These are phyloP conservation scores for Plectosphaerella sp. DNA, from an alignment of 2,329 filamentous ascomycete species.

Conservation along the genomic window DNA sequence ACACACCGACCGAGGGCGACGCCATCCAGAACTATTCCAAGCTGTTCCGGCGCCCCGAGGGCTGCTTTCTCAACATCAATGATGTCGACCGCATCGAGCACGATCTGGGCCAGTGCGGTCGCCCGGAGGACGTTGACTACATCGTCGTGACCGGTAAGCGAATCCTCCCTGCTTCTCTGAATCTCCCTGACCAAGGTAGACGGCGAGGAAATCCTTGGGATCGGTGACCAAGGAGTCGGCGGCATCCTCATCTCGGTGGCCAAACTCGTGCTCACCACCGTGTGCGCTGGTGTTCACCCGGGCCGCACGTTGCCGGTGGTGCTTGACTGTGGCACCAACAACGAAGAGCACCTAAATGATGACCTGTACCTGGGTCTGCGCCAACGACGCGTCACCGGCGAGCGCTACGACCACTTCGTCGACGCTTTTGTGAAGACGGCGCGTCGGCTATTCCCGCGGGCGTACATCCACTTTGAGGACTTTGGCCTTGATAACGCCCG, in stretches of 20 bases:
- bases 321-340: conserved; percentile 82
- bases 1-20: conserved; percentile 85
- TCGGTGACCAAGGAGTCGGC: conserved; percentile 84
- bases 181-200: conserved; percentile 24
- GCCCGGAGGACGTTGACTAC: conserved; percentile 73
- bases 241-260: conserved; percentile 81
- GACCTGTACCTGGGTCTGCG: conserved; percentile 75
- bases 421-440: conserved; percentile 68
- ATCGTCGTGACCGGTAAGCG: conserved; percentile 76
- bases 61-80: conserved; percentile 74
- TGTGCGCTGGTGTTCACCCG: conserved; percentile 84
- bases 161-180: not conserved
- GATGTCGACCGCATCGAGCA: conserved; percentile 62
- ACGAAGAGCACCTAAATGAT: conserved; percentile 68
- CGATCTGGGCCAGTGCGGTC: conserved; percentile 64
- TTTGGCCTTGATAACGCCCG: conserved; percentile 76
- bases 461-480: conserved; percentile 87
- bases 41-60: conserved; percentile 72
- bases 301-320: conserved; percentile 75
- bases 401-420: conserved; percentile 73
- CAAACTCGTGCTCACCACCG: conserved; percentile 75
- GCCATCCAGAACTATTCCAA: conserved; percentile 82
- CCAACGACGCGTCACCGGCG: conserved; percentile 61
- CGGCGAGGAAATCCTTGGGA: conserved; percentile 73
- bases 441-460: conserved; percentile 66